Evolutionary conservation across 2,329 filamentous ascomycete species (phyloP), one percentile per base, ranked within the genome.

Genomic region (Aureobasidium sp.): DNA sequence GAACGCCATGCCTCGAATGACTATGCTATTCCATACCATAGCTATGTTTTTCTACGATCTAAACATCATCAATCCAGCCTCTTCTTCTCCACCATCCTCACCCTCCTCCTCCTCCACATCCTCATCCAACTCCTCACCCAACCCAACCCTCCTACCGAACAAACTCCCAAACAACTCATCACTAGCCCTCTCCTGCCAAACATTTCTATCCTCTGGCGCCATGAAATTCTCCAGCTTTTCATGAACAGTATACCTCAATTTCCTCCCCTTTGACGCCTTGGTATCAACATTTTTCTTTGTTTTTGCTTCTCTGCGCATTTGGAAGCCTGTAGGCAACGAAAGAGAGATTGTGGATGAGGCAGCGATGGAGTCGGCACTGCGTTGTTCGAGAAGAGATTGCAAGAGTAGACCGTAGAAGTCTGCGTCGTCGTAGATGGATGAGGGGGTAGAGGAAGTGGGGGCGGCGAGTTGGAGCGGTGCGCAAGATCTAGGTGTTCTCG

Each of bases 181-280:
- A 67, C 94, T 89, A 64, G 95, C 94, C 67, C 88, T 87, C 70
- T 91, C 89, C 68, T 93, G 92, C 96, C 96, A 99, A 20, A 78
- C 80, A 4, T 91, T 86, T 62, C 93, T 85, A 76, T 97, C 93
- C 77, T 98, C 94, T 0, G 94, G 91, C 15, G 95, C 95, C 94
- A 98, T 98, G 76, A 98, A 98, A 78, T 98, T 98, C 81, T 97
- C 93, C 74, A 99, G 80, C 83, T 98, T 98, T 82, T 98, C 95
- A 76, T 98, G 95, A 53, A 98, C 94, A 20, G 93, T 96, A 80
- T 95, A 99, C 45, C 94, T 87, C 86, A 99, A 88, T 82, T 98
- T 98, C 58, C 96, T 86, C 8, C 96, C 96, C 80, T 98, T 98
- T 77, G 93, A 97, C 0, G 96, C 96, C 77, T 95, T 96, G 25